phyloP scores from a whole-genome alignment of 495 filamentous ascomycete species.

The Bryoglossum gracile region DNA sequence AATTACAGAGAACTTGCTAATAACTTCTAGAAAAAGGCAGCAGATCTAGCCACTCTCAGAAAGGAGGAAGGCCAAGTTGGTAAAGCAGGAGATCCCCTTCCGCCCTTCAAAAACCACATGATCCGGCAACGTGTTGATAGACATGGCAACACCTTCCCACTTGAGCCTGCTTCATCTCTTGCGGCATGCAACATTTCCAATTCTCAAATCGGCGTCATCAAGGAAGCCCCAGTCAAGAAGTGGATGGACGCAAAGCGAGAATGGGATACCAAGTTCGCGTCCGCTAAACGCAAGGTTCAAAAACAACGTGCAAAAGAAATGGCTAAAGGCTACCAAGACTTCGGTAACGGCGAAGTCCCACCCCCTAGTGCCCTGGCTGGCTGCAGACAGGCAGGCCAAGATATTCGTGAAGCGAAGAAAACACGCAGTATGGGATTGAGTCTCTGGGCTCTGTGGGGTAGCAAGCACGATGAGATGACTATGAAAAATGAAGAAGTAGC shows the following conservation, averaged over 20 bases:
- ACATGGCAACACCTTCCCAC: slow-evolving; percentile 60
- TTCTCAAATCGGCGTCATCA: slow-evolving; percentile 67
- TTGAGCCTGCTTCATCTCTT: slow-evolving; percentile 56
- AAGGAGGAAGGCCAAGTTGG: slow-evolving; percentile 61
- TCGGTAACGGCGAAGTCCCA: slow-evolving; percentile 63
- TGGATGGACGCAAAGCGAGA: slow-evolving; percentile 67
- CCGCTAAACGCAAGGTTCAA: slow-evolving; percentile 59
- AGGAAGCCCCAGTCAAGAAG: slow-evolving; percentile 68
- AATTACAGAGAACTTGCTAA: too few relatives aligned
- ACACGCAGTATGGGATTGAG: slow-evolving; percentile 66
- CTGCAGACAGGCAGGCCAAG: slow-evolving; percentile 40
- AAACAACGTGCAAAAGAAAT: slow-evolving; percentile 63
- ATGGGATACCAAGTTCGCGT: slow-evolving; percentile 64
- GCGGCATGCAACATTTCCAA: slow-evolving; percentile 52
- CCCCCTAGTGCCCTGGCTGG: slow-evolving; percentile 79
- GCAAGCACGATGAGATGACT: slow-evolving; percentile 74
- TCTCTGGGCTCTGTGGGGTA: slow-evolving; percentile 79
- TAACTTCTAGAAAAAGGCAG: too few relatives aligned
- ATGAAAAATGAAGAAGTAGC: slow-evolving; percentile 44
- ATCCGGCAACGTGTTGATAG: slow-evolving; percentile 80
- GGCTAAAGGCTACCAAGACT: slow-evolving; percentile 57
- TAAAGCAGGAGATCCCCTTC: slow-evolving; percentile 74
- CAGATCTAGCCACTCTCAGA: too few relatives aligned
- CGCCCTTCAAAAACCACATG: slow-evolving; percentile 74
- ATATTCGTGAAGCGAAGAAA: slow-evolving; percentile 45